Evolutionary conservation across 2,329 filamentous ascomycete species (phyloP).

Genomic region (Cladosporium sp.): DNA sequence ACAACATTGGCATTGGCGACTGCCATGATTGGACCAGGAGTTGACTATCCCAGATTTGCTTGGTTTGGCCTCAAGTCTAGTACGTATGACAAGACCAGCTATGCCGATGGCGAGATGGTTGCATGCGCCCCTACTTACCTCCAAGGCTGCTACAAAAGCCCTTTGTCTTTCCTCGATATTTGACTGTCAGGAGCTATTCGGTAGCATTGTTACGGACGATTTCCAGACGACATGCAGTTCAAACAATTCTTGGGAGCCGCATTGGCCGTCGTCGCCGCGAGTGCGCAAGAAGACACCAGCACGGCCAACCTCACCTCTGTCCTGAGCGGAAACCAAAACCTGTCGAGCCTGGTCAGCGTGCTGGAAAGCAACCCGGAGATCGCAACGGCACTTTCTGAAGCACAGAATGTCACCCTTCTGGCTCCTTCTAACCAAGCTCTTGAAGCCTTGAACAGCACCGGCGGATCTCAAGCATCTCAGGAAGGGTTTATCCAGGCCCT

Average conservation of each 20-base stretch:
- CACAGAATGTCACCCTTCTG: constrained; percentile 54
- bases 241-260: constrained; percentile 36
- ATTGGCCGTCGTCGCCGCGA: constrained; percentile 31
- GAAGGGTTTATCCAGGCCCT: constrained; percentile 40
- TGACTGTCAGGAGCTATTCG: neutral
- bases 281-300: constrained; percentile 22
- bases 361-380: constrained; percentile 36
- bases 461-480: constrained; percentile 32
- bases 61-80: constrained; percentile 4
- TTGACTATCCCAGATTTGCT: constrained; percentile 3
- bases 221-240: constrained; percentile 33
- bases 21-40: neutral
- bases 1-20: constrained; percentile 3
- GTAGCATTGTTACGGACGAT: neutral
- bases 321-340: constrained; percentile 29
- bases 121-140: constrained; percentile 2
- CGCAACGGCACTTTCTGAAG: constrained; percentile 33
- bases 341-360: constrained; percentile 33
- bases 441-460: constrained; percentile 30
- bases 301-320: constrained; percentile 28
- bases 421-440: constrained; percentile 55
- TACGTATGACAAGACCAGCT: constrained; percentile 10
- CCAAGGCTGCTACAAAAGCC: neutral
- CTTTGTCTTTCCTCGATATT: neutral
- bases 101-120: constrained; percentile 3